phyloP scores from a whole-genome alignment of 2,329 filamentous ascomycete species.

The Venturia effusa region DNA sequence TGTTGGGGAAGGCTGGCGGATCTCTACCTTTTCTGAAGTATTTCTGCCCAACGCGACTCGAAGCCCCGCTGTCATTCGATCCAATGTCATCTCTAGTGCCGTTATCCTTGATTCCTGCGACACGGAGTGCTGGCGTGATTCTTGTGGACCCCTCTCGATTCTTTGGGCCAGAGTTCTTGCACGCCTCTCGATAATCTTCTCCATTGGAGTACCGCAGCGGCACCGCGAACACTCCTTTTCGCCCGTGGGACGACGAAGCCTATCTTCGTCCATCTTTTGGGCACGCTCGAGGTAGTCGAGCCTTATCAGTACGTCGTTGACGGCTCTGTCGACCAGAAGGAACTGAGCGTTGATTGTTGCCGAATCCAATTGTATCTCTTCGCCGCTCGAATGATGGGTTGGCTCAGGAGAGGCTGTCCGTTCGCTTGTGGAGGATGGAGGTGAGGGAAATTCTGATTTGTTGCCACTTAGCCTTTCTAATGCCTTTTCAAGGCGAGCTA shows the following conservation, averaged over 20 bases:
- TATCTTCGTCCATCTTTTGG: not conserved
- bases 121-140: not conserved
- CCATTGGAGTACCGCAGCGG: not conserved
- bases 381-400: not conserved
- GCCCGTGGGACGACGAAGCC: not conserved
- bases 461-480: not conserved
- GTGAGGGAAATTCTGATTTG: not conserved
- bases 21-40: not conserved
- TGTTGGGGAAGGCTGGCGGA: not conserved
- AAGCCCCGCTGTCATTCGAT: not conserved
- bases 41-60: not conserved
- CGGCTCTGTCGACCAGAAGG: not conserved
- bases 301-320: not conserved
- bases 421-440: not conserved
- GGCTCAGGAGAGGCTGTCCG: not conserved
- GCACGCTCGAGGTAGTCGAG: not conserved
- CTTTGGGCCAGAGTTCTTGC: not conserved
- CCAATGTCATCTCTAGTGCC: not conserved
- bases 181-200: not conserved
- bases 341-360: conserved; percentile 1
- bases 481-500: not conserved
- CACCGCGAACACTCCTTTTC: not conserved
- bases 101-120: conserved; percentile 1
- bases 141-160: not conserved
- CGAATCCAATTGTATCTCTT: not conserved